These are phyloP conservation scores for Aureobasidium sp. DNA, from an alignment of 2,329 filamentous ascomycete species.

Conservation along the genomic window DNA sequence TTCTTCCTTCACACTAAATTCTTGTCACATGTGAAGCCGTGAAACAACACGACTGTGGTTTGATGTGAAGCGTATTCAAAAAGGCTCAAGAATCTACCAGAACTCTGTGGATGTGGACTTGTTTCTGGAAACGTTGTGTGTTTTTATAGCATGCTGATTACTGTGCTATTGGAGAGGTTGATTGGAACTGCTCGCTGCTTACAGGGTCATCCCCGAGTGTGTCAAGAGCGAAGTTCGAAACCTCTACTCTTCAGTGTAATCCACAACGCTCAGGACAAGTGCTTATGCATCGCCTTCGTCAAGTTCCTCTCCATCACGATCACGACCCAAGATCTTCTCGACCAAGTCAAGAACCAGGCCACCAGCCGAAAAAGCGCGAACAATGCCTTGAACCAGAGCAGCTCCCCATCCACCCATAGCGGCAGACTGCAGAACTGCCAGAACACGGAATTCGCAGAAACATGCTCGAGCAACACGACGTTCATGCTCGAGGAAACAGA, in stretches of 20 bases:
- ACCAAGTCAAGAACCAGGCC: background rate
- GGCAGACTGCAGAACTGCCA: too few species aligned
- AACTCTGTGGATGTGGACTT: too few species aligned
- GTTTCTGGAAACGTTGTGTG: too few species aligned
- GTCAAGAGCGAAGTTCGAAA: background rate
- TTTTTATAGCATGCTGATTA: too few species aligned
- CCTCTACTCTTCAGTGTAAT: background rate
- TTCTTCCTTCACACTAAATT: background rate
- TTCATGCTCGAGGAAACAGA: too few species aligned
- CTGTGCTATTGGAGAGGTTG: too few species aligned
- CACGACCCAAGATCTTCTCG: background rate
- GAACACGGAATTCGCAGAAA: too few species aligned
- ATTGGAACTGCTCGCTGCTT: background rate
- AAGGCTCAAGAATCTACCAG: too few species aligned
- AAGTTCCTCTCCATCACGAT: background rate
- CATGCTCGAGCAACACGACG: too few species aligned
- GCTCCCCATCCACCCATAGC: conserved; percentile 27
- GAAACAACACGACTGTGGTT: background rate
- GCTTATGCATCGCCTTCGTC: background rate
- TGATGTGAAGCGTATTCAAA: background rate
- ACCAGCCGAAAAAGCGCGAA: background rate
- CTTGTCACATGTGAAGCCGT: background rate
- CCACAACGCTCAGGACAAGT: too few species aligned
- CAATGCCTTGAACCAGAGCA: background rate
- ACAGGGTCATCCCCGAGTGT: background rate